These are phyloP conservation scores for Ogataea trehalophila DNA, from an alignment of 805 yeast genomes.

Conservation along the genomic window DNA sequence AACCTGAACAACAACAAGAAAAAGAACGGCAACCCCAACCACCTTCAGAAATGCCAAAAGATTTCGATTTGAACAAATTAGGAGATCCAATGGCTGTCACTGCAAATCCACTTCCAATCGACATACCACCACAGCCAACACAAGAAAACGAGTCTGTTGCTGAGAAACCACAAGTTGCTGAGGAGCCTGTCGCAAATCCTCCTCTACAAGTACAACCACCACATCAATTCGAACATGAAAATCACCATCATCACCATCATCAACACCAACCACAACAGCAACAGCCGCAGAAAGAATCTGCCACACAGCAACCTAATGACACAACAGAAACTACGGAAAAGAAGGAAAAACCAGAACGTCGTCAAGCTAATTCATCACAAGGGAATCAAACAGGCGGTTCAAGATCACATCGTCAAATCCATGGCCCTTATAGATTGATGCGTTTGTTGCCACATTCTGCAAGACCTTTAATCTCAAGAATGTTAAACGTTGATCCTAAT, in stretches of 20 bases:
- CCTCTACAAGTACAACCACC: background rate
- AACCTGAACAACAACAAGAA: conserved; percentile 4
- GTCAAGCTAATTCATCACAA: conserved; percentile 18
- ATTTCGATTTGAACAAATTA: conserved; percentile 30
- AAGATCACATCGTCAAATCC: conserved; percentile 53
- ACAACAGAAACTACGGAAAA: conserved; percentile 4
- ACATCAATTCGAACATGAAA: conserved; percentile 24
- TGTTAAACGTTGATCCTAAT: conserved; percentile 57
- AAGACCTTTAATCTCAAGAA: conserved; percentile 65
- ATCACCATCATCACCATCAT: conserved; percentile 29
- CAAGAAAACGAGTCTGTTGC: background rate
- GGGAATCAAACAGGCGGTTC: conserved; percentile 6
- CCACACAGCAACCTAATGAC: conserved; percentile 2
- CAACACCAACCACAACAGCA: conserved; percentile 1
- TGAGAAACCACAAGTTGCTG: background rate
- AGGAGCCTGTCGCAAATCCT: background rate
- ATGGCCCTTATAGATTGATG: conserved; percentile 80
- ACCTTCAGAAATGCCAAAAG: conserved; percentile 17
- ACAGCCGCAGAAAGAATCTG: background rate
- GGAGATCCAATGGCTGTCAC: conserved; percentile 27
- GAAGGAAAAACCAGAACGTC: conserved; percentile 30
- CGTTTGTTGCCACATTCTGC: conserved; percentile 80
- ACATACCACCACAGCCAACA: background rate
- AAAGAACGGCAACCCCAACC: conserved; percentile 1
- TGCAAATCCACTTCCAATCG: conserved; percentile 12